Percentiles rank a stretch among this genome's conserved stretches.
Conservation (phyloP, 1,284 basidiomycete species). For the Porogramme epimiltina region DNA sequence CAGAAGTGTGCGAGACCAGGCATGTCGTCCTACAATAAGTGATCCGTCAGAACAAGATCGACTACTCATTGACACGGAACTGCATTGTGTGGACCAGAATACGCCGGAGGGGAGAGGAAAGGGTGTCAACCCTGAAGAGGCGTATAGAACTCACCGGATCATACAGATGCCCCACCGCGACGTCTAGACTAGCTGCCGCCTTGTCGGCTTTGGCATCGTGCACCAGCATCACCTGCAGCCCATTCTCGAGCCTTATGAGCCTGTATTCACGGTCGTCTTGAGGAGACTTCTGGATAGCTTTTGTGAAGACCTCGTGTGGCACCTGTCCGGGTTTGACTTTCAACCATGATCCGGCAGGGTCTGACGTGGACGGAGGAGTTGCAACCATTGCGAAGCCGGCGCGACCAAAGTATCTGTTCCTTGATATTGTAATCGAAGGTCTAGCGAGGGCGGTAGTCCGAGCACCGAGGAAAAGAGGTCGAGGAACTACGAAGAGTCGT, state of each 20-base stretch:
- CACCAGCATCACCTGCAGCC: constrained; percentile 84
- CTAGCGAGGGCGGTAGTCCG: neutral
- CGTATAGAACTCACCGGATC: constrained; percentile 79
- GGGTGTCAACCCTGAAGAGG: neutral
- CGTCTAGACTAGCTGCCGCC: constrained; percentile 93
- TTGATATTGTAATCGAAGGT: neutral
- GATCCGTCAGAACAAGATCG: neutral
- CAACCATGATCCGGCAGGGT: constrained; percentile 24
- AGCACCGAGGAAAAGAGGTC: constrained; percentile 11
- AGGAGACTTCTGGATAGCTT: constrained; percentile 73
- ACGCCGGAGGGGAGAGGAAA: too few relatives aligned
- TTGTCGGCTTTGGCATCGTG: constrained; percentile 92
- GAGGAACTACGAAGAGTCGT: constrained; percentile 16
- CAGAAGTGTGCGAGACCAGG: constrained; percentile 91
- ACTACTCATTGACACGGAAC: neutral
- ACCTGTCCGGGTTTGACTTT: constrained; percentile 20
- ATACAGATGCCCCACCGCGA: constrained; percentile 91
- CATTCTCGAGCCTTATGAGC: constrained; percentile 85
- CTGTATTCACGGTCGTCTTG: constrained; percentile 82
- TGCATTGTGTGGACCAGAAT: too few relatives aligned
- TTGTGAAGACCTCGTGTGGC: constrained; percentile 51
- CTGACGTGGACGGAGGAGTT: neutral
- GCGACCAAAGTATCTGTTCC: constrained; percentile 3
- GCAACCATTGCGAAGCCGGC: constrained; percentile 19
- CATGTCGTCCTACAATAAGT: constrained; percentile 66